Base-by-base conservation (phyloP, 495 filamentous ascomycete genomes). In the Physcia stellaris region DNA sequence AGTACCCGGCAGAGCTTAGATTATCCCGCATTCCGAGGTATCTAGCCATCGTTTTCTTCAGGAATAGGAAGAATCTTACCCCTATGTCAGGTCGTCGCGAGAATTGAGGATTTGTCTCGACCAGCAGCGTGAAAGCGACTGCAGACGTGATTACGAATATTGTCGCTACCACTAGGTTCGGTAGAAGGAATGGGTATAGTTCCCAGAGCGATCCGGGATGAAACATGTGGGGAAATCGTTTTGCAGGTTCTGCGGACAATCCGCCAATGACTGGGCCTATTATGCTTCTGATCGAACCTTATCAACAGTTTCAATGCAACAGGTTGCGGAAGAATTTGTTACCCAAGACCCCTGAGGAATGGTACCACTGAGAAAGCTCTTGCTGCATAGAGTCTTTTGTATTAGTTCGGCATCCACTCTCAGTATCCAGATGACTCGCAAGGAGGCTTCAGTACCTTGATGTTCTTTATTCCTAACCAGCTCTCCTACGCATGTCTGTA, bases 401-500 rank as follows among this genome's bases (percentile, higher is more conserved):
- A n/a, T n/a, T n/a, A n/a, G n/a, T n/a, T n/a, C n/a, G n/a, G n/a
- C n/a, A n/a, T n/a, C n/a, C n/a, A n/a, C n/a, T n/a, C n/a, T n/a
- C n/a, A n/a, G n/a, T n/a, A n/a, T n/a, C n/a, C n/a, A n/a, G n/a
- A n/a, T n/a, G n/a, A n/a, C n/a, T n/a, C n/a, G n/a, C n/a, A n/a
- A n/a, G n/a, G n/a, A n/a, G n/a, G n/a, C n/a, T n/a, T n/a, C n/a
- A n/a, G n/a, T n/a, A n/a, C n/a, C n/a, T n/a, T n/a, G n/a, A n/a
- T n/a, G n/a, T 48, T 83, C 80, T 49, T 67, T 82, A 50, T 84
- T 74, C 0, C 81, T 81, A 13, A 88, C 83, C 69, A 92, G 72
- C 57, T 92, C 86, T 4, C 72, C 70, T 19, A 86, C 79, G 70
- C 85, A 83, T 0, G 80, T 88, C 30, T 83, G 66, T 59, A 88